These are phyloP conservation scores for Austropuccinia psidii DNA, from an alignment of 1,284 basidiomycete species.

Conservation along the genomic window DNA sequence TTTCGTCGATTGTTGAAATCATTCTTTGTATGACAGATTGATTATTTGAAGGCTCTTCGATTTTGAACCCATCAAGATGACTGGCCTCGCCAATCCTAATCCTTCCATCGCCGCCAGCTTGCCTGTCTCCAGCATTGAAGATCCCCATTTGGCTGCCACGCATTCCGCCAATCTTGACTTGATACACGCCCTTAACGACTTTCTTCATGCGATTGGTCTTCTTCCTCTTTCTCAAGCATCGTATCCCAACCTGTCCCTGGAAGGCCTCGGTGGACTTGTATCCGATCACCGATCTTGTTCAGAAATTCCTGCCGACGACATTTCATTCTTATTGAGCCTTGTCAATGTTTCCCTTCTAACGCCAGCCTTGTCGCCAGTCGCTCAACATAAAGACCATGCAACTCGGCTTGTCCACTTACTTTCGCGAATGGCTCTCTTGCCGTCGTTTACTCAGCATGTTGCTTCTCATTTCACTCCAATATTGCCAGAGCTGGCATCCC, in stretches of 20 bases:
- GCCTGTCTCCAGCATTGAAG: no score
- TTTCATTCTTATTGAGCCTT: neutral
- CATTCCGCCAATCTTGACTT: slow-evolving; percentile 11
- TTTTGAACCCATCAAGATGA: no score
- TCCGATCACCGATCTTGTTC: neutral
- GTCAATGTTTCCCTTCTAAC: neutral
- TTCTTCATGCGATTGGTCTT: slow-evolving; percentile 27
- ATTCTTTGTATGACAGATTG: no score
- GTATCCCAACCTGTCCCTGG: neutral
- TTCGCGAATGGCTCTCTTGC: slow-evolving; percentile 8
- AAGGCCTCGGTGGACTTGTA: neutral
- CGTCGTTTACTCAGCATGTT: slow-evolving; percentile 22
- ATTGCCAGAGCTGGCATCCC: slow-evolving; percentile 24
- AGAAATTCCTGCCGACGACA: slow-evolving; percentile 1
- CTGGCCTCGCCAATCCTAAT: no score
- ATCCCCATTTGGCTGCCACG: no score
- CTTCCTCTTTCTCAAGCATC: slow-evolving; percentile 26
- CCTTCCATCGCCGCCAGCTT: no score
- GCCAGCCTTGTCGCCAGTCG: neutral
- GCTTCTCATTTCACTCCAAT: slow-evolving; percentile 19
- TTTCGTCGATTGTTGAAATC: no score
- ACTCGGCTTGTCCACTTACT: slow-evolving; percentile 7
- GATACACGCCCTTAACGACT: slow-evolving; percentile 1
- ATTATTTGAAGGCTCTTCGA: no score
- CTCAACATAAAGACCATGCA: neutral